These are phyloP conservation scores for Globisporangium mamillatum DNA, from an alignment of 352 stramenopile species.

Conservation along the genomic window DNA sequence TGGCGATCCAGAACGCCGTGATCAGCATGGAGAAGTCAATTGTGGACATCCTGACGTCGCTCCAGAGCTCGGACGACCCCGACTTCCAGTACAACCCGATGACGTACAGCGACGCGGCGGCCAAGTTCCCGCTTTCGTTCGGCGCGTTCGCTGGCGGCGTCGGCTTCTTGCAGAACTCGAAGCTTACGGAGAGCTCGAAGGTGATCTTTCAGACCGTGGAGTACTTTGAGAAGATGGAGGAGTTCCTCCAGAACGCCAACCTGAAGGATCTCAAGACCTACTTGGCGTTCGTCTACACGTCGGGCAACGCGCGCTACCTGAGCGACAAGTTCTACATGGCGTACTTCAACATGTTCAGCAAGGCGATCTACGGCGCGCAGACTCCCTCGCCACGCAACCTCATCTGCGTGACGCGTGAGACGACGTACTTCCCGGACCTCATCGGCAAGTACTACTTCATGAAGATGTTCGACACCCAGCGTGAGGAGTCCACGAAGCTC, in stretches of 20 bases:
- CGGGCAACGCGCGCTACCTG: constrained; percentile 30
- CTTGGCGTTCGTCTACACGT: constrained; percentile 43
- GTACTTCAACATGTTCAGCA: constrained; percentile 86
- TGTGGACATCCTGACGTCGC: too few species aligned
- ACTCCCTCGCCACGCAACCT: constrained; percentile 21
- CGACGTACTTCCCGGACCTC: constrained; percentile 35
- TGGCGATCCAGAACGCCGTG: not conserved
- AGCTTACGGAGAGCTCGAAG: constrained; percentile 31
- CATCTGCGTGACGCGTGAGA: not conserved
- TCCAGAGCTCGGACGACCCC: too few species aligned
- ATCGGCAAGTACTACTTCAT: constrained; percentile 80
- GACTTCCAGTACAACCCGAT: too few species aligned
- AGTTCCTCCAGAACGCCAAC: constrained; percentile 27
- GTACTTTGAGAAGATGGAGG: constrained; percentile 51
- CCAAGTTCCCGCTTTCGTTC: too few species aligned
- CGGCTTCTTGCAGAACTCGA: constrained; percentile 34
- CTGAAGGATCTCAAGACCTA: constrained; percentile 20
- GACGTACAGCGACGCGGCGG: too few species aligned
- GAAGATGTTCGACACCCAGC: constrained; percentile 67
- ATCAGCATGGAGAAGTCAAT: constrained; percentile 19
- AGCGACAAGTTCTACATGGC: constrained; percentile 70
- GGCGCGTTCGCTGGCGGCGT: constrained; percentile 32
- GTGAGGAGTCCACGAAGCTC: constrained; percentile 54
- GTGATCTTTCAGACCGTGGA: constrained; percentile 45
- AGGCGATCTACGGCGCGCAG: constrained; percentile 57